A percentile compares a stretch with the other conserved stretches of the same genome.
Conservation (phyloP, 2,329 filamentous ascomycete species). For the Apiospora arundinis region DNA sequence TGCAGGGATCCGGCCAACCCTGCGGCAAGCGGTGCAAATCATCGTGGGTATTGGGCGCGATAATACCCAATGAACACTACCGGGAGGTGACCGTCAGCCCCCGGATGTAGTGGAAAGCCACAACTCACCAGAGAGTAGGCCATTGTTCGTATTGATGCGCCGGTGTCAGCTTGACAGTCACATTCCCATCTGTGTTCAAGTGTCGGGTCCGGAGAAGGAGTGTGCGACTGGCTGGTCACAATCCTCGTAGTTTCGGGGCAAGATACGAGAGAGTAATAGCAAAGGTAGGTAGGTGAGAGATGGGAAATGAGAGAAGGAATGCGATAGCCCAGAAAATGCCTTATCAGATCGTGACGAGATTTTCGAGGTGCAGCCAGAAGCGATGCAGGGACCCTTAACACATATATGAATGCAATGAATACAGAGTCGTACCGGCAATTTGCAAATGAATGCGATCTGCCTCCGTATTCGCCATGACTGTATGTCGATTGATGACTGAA, state of each 20-base stretch:
- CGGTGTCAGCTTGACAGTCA: neutral
- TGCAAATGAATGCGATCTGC: conserved; percentile 1
- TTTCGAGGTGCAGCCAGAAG: neutral
- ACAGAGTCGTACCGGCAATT: neutral
- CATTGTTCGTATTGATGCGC: neutral
- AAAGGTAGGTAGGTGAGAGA: neutral
- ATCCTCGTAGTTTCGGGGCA: neutral
- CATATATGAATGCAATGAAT: neutral
- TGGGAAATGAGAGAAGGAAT: neutral
- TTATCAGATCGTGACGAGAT: conserved; percentile 21
- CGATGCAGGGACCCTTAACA: conserved; percentile 10
- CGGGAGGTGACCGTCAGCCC: neutral
- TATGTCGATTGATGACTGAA: neutral
- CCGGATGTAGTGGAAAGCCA: neutral
- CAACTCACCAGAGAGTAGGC: neutral
- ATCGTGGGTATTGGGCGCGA: conserved; percentile 1
- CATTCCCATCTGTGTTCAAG: neutral
- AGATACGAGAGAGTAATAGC: neutral
- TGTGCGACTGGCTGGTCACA: conserved; percentile 9
- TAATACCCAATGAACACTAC: neutral
- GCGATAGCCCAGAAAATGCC: neutral
- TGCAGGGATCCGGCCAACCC: conserved; percentile 8
- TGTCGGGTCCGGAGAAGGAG: neutral
- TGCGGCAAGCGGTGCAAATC: neutral
- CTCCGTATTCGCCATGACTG: neutral